Base-by-base conservation (phyloP, 305 asterid genomes). In the Fraxinus albicans region DNA sequence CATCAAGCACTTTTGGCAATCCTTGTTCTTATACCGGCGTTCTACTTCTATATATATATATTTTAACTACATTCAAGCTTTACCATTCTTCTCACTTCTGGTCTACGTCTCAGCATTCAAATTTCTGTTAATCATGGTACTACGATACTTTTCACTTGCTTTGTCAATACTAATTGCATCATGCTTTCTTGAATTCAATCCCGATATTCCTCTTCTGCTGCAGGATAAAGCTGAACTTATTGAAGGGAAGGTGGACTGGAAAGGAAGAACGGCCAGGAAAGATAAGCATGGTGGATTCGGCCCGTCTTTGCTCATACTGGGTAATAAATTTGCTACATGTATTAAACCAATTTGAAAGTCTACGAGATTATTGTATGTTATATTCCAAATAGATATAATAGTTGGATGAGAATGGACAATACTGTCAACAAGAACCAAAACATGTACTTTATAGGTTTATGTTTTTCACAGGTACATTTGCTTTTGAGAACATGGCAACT, bases 191-290 rank as follows among this genome's bases (percentile, higher is more conserved):
- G 67, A 55, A 55, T 55, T 55, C 67, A 55, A 55, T n/a, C 67
- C 10, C 27, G 12, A 55, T n/a, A 55, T 55, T 19, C 67, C 27
- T 55, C 67, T 10, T 44, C 25, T 55, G 67, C 25, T 55, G 27
- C 67, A 55, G 98, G 95, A 91, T 25, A 84, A 80, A 23, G 83
- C 42, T 9, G 85, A 81, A 10, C 85, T 89, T 50, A 81, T 91
- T 50, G 93, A 90, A 81, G 94, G 93, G 83, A 94, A 92, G 87
- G 96, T 90, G 79, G 94, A 94, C 60, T 94, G 98, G 98, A 92
- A 78, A 85, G 98, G 98, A 79, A 83, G 87, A 77, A 78, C 90
- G 2, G 96, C 93, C 0, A 77, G 58, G 85, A 94, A 89, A 82
- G 84, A 86, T 8, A 83, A 84, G 84, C 98, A 94, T 88, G 98